phyloP scores from a whole-genome alignment of 2,329 filamentous ascomycete genomes.

The Cordyceps tenuipes region DNA sequence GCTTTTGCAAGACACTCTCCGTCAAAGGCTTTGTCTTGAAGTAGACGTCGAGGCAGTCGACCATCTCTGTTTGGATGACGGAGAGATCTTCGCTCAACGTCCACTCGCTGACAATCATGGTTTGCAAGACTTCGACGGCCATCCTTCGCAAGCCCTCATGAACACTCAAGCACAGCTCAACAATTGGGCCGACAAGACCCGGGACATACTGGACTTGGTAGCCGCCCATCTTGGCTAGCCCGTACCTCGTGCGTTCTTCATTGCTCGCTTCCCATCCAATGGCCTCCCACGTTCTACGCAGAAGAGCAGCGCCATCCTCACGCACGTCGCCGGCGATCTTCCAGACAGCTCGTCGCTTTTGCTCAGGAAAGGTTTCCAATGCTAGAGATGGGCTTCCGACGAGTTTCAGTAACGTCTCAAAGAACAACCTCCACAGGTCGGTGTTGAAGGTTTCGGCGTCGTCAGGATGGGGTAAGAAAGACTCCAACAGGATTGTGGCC shows the following conservation, averaged over 20 bases:
- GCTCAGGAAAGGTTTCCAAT: slow-evolving; percentile 91
- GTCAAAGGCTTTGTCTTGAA: slow-evolving; percentile 86
- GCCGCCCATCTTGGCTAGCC: slow-evolving; percentile 77
- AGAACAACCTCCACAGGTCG: slow-evolving; percentile 89
- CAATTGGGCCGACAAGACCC: slow-evolving; percentile 79
- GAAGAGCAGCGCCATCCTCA: slow-evolving; percentile 78
- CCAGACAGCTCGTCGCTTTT: slow-evolving; percentile 94
- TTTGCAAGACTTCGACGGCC: slow-evolving; percentile 87
- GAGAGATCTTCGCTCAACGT: slow-evolving; percentile 86
- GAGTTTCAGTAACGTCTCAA: slow-evolving; percentile 78
- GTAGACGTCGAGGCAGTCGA: slow-evolving; percentile 81
- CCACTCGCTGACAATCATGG: slow-evolving; percentile 99
- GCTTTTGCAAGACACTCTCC: slow-evolving; percentile 83
- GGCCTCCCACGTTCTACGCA: slow-evolving; percentile 83
- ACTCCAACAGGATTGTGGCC: slow-evolving; percentile 69
- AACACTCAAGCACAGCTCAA: slow-evolving; percentile 89
- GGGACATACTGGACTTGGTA: slow-evolving; percentile 99
- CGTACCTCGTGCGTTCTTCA: slow-evolving; percentile 72
- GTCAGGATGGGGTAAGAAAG: slow-evolving; percentile 79
- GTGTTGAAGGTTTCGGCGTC: slow-evolving; percentile 89
- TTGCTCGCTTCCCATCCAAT: slow-evolving; percentile 89
- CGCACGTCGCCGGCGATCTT: slow-evolving; percentile 97
- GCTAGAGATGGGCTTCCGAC: slow-evolving; percentile 84
- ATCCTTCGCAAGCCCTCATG: slow-evolving; percentile 85
- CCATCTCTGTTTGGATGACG: slow-evolving; percentile 90